phyloP scores from a whole-genome alignment of 345 rosid genomes.

The Odontarrhena argentea region DNA sequence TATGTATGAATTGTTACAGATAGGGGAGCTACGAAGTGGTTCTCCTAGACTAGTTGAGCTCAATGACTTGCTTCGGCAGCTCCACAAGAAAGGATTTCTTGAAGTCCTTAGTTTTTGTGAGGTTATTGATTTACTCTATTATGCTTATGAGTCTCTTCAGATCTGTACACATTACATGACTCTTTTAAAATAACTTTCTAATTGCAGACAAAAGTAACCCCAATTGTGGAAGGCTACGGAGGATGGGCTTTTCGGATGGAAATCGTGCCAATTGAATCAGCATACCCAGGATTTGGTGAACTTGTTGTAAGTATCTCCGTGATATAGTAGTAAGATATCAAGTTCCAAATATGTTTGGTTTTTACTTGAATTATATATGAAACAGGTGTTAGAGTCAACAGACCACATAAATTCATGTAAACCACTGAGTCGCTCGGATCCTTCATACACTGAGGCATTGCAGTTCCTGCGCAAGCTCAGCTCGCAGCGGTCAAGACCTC shows the following conservation, averaged over 20 bases:
- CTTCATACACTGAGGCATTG: constrained; percentile 74
- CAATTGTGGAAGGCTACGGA: constrained; percentile 96
- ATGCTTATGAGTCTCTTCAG: constrained; percentile 18
- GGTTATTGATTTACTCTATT: constrained; percentile 48
- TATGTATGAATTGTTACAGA: constrained; percentile 46
- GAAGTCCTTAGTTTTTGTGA: constrained; percentile 97
- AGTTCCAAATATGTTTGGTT: background rate
- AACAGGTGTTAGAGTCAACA: constrained; percentile 89
- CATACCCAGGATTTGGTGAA: constrained; percentile 98
- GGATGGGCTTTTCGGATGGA: constrained; percentile 98
- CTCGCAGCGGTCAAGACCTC: constrained; percentile 43
- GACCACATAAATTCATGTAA: constrained; percentile 98
- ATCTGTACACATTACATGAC: constrained; percentile 1
- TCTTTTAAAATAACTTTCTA: background rate
- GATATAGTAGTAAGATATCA: background rate
- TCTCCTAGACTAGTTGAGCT: constrained; percentile 83
- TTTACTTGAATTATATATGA: constrained; percentile 12
- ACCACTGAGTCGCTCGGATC: constrained; percentile 79
- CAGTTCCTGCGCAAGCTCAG: constrained; percentile 68
- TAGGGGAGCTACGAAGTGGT: constrained; percentile 94
- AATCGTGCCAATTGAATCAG: constrained; percentile 94
- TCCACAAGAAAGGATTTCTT: constrained; percentile 72
- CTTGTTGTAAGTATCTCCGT: constrained; percentile 67
- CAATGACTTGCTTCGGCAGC: constrained; percentile 79
- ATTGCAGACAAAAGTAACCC: constrained; percentile 91